phyloP scores from a whole-genome alignment of 225 moss, liverwort and hornwort genomes.

The Rhytidiadelphus loreus region DNA sequence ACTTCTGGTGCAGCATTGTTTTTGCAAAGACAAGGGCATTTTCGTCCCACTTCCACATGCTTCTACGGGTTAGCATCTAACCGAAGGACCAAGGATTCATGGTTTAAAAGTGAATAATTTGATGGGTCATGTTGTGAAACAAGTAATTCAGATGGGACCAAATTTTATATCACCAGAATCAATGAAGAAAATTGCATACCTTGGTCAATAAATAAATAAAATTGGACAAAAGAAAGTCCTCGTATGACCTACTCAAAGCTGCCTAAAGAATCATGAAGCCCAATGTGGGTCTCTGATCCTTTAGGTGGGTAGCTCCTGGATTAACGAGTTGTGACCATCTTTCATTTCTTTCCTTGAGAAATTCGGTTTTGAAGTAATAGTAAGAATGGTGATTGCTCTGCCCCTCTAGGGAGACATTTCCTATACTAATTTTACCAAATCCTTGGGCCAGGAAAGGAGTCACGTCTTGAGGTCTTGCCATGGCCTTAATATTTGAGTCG shows the following conservation, averaged over 20 bases:
- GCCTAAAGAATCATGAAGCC: neutral
- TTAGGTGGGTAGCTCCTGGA: neutral
- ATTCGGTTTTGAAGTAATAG: neutral
- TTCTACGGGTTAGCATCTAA: constrained; percentile 55
- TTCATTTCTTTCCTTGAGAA: neutral
- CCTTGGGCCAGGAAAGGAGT: neutral
- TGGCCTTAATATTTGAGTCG: neutral
- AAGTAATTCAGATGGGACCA: neutral
- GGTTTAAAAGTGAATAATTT: neutral
- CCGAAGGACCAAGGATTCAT: neutral
- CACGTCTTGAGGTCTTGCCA: neutral
- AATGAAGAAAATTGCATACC: neutral
- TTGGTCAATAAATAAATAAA: neutral
- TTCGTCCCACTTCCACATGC: constrained; percentile 83
- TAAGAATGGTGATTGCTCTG: neutral
- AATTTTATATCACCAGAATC: neutral
- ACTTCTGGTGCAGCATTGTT: constrained; percentile 60
- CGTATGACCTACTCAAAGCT: neutral
- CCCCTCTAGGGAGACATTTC: neutral
- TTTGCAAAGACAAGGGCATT: constrained; percentile 78
- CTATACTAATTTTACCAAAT: neutral
- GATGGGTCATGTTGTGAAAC: neutral
- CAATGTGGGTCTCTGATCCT: neutral
- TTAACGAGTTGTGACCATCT: neutral
- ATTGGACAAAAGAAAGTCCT: no score